Percentiles rank a stretch among this genome's conserved stretches.
Conservation (phyloP, 257 asterid species). For the Solanum stenotomum region DNA sequence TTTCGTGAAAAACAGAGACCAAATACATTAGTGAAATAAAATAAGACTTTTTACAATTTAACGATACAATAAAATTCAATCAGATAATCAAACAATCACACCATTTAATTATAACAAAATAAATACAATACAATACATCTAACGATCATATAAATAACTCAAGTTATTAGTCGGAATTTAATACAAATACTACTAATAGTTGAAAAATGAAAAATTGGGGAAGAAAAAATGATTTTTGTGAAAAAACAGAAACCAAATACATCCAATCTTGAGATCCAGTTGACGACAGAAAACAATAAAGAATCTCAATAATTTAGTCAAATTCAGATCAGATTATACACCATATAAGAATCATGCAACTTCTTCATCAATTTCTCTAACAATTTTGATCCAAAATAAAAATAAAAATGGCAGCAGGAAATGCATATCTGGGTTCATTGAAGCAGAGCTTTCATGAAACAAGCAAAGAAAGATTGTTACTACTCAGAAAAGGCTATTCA, state of each 20-base stretch:
- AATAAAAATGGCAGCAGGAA: conserved; percentile 31
- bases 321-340: background rate
- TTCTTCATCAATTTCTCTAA: background rate
- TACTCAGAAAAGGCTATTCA: conserved; percentile 35
- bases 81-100: background rate
- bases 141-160: no score
- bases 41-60: background rate
- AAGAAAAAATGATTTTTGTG: background rate
- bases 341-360: background rate
- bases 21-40: background rate
- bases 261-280: background rate
- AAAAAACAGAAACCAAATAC: background rate
- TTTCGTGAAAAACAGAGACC: background rate
- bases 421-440: conserved; percentile 39
- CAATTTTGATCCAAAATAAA: background rate
- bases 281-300: background rate
- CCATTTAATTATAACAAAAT: background rate
- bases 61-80: background rate
- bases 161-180: background rate
- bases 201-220: background rate
- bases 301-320: background rate
- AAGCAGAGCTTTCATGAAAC: conserved; percentile 57
- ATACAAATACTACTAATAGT: no score
- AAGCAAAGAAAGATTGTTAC: conserved; percentile 44
- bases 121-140: no score